Conservation (phyloP, 176 grass and related monocot genomes). For the Bromus sterilis region DNA sequence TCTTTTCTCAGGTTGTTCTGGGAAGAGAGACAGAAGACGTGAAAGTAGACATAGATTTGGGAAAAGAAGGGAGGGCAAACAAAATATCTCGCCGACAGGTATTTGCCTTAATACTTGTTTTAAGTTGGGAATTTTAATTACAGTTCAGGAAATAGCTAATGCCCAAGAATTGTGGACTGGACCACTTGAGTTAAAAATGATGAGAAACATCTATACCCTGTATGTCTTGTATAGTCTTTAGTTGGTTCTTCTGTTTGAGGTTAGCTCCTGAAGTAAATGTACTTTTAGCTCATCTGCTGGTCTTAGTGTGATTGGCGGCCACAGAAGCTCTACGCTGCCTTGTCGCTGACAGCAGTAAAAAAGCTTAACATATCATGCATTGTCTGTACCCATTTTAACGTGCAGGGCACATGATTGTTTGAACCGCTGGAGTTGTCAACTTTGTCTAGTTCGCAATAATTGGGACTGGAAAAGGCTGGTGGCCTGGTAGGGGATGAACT, state of each 20-base stretch:
- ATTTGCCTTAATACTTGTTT: constrained; percentile 1
- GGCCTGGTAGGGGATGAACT: background rate
- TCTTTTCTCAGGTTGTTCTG: constrained; percentile 63
- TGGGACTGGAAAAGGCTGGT: background rate
- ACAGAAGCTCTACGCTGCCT: background rate
- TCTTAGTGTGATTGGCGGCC: background rate
- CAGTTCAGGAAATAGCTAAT: constrained; percentile 16
- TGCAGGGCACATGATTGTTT: constrained; percentile 1
- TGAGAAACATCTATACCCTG: background rate
- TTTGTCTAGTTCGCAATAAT: constrained; percentile 17
- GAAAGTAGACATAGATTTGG: constrained; percentile 97
- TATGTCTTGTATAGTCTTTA: constrained; percentile 16
- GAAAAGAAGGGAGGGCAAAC: constrained; percentile 87
- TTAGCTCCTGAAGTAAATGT: background rate
- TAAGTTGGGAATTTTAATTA: constrained; percentile 7
- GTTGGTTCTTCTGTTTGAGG: background rate
- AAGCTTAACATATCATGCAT: background rate
- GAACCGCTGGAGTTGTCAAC: background rate
- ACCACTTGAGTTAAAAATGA: background rate
- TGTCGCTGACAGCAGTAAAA: background rate
- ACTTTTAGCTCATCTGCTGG: background rate
- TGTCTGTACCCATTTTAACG: background rate
- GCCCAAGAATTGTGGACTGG: background rate
- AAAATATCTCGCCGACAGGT: constrained; percentile 95
- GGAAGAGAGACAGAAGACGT: constrained; percentile 89